Evolutionary conservation across 1,284 basidiomycete genomes (phyloP).

Genomic region (Puccinia coronata): DNA sequence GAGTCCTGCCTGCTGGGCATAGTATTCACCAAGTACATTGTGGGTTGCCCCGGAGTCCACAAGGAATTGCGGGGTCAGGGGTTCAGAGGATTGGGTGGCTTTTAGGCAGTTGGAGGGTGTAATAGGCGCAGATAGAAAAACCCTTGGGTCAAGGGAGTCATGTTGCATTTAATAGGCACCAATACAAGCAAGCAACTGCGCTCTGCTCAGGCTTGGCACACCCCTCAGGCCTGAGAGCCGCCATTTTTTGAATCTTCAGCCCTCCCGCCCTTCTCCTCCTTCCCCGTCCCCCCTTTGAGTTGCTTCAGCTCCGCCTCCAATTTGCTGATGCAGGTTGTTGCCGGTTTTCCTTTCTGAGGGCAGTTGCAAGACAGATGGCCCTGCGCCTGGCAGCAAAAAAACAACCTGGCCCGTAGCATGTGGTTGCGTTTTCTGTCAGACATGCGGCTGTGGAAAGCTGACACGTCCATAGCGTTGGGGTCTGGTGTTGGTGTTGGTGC

Average conservation of each 20-base stretch:
- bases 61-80: not conserved
- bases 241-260: constrained; percentile 17
- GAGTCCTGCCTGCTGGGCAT: not conserved
- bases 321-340: no score
- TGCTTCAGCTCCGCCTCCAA: no score
- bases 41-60: constrained; percentile 15
- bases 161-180: not conserved
- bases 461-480: no score
- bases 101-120: not conserved
- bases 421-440: no score
- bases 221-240: not conserved
- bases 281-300: no score
- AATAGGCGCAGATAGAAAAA: not conserved
- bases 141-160: not conserved
- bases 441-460: no score
- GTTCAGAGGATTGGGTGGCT: not conserved
- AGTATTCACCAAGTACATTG: not conserved
- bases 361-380: no score
- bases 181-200: not conserved
- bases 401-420: no score
- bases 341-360: no score
- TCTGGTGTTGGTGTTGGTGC: no score
- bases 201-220: constrained; percentile 3
- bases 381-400: no score
- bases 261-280: no score